Conservation (phyloP, 164 flowering plant species). For the Protea cynaroides region DNA sequence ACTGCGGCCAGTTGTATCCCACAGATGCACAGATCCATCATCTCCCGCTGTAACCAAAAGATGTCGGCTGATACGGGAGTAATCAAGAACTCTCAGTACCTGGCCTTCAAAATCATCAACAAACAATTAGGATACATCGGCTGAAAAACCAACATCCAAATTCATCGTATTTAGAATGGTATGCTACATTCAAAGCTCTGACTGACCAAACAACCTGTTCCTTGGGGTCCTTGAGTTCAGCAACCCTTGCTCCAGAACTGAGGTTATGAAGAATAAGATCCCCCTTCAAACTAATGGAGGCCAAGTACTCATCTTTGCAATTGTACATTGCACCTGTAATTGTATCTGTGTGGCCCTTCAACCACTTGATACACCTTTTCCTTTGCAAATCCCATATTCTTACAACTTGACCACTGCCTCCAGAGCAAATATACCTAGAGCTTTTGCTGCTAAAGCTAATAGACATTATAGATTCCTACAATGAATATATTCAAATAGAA, state of each 20-base stretch:
- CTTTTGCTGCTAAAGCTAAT: conserved; percentile 92
- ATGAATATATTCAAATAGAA: neutral
- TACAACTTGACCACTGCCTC: conserved; percentile 88
- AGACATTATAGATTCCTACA: conserved; percentile 62
- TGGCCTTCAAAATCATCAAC: conserved; percentile 39
- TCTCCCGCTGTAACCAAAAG: conserved; percentile 96
- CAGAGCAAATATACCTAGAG: conserved; percentile 92
- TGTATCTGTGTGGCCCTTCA: conserved; percentile 85
- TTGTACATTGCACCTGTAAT: conserved; percentile 85
- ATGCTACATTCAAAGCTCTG: neutral
- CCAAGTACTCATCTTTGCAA: conserved; percentile 94
- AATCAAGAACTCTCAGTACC: conserved; percentile 96
- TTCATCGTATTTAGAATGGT: neutral
- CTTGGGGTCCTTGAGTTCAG: conserved; percentile 88
- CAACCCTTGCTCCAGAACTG: conserved; percentile 73
- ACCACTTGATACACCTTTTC: conserved; percentile 84
- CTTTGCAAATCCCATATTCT: conserved; percentile 97
- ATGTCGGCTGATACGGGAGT: conserved; percentile 88
- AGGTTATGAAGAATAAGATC: conserved; percentile 93
- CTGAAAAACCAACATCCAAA: neutral
- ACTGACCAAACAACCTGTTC: conserved; percentile 61
- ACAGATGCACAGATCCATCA: conserved; percentile 86
- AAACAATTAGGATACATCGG: conserved; percentile 20
- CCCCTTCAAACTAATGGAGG: conserved; percentile 87
- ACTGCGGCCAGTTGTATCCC: conserved; percentile 93